These are phyloP conservation scores for Udeniomyces megalosporus DNA, from an alignment of 768 basidiomycete genomes.

Conservation along the genomic window DNA sequence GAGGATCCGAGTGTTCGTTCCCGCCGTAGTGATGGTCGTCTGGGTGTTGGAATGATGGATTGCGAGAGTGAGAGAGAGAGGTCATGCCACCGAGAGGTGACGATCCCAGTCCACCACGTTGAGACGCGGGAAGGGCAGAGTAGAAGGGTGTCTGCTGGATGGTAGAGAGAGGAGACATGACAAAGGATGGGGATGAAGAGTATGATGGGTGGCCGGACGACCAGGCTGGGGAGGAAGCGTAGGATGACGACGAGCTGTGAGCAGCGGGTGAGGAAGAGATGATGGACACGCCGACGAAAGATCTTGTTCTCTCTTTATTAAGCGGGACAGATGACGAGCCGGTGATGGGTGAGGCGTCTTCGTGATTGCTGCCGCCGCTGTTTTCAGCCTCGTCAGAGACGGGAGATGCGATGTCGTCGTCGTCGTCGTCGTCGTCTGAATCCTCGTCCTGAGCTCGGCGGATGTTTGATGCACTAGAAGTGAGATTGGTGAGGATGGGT, in stretches of 20 bases:
- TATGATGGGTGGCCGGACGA: not conserved
- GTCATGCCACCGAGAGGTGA: too few relatives aligned
- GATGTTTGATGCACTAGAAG: not conserved
- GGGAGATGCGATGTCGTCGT: too few relatives aligned
- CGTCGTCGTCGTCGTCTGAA: too few relatives aligned
- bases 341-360: not conserved
- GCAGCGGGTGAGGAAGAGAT: constrained; percentile 2
- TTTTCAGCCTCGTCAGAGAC: too few relatives aligned
- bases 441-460: too few relatives aligned
- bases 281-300: constrained; percentile 13
- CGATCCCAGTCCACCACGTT: not conserved
- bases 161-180: not conserved
- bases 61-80: not conserved
- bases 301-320: not conserved
- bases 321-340: not conserved
- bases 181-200: not conserved
- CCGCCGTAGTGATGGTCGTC: constrained; percentile 10
- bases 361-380: too few relatives aligned
- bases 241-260: not conserved
- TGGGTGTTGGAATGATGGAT: not conserved
- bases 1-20: not conserved
- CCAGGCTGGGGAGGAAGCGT: not conserved
- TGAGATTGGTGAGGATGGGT: not conserved
- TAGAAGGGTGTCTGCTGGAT: too few relatives aligned
- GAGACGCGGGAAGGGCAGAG: not conserved